Evolutionary conservation across 129 eudicot genomes (phyloP), one percentile per base, ranked within the genome.

Genomic region (Mikania micrantha): DNA sequence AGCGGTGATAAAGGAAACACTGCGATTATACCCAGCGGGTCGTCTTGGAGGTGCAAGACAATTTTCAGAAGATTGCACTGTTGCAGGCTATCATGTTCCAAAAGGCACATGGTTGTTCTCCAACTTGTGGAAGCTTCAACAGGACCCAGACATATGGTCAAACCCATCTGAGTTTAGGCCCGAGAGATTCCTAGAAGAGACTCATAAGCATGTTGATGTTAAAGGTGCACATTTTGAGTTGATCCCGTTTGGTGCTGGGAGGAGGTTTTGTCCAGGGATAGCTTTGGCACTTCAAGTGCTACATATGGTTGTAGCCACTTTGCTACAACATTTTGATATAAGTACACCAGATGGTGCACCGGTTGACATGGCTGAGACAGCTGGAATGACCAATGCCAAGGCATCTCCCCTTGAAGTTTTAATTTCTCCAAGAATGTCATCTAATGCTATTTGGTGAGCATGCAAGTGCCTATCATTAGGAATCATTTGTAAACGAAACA

Each of bases 391-490:
- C 2, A 76, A 49, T 29, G 64, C 61, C 2, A 76, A 76, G 29
- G 48, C 75, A 32, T 69, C 71, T 13, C 66, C 80, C n/a, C 76
- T 76, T 50, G 70, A 76, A 61, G 66, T 76, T 69, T 60, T 76
- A 4, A 65, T 76, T 27, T 40, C 71, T 3, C 80, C 80, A 52
- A 59, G 80, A 25, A 19, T 53, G 32, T 39, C 76, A 11, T 56
- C 44, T 21, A 21, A 13, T 69, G 38, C 54, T 29, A 24, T 7
- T 22, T 50, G 34, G 35, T 54, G 20, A 13, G 15, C 9, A 49
- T 6, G 24, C n/a, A 44, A n/a, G n/a, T n/a, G n/a, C n/a, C n/a
- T n/a, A n/a, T n/a, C n/a, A n/a, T n/a, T n/a, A n/a, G n/a, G n/a
- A n/a, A n/a, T n/a, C n/a, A n/a, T n/a, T n/a, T n/a, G n/a, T n/a